Conservation (phyloP, 2,329 filamentous ascomycete species). For the Neoarthrinium moseri region DNA sequence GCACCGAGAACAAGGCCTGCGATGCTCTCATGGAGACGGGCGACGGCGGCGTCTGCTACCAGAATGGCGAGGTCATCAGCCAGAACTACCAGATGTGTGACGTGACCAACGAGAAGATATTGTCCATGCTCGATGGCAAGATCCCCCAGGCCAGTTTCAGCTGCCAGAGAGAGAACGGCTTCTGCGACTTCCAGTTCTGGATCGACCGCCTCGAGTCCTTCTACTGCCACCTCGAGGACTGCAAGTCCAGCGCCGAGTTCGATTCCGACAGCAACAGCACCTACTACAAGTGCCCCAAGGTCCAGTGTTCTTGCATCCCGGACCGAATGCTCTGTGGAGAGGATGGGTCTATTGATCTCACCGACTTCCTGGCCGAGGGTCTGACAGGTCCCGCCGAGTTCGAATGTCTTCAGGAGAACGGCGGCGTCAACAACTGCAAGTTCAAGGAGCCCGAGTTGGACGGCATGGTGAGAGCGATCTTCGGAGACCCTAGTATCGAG, state of each 20-base stretch:
- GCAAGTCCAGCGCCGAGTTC: constrained; percentile 69
- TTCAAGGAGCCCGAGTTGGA: constrained; percentile 95
- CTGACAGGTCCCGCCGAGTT: constrained; percentile 90
- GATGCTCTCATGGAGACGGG: constrained; percentile 82
- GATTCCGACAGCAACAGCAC: constrained; percentile 75
- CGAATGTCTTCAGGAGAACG: constrained; percentile 66
- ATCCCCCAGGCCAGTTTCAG: constrained; percentile 94
- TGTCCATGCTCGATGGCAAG: constrained; percentile 78
- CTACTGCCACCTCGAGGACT: constrained; percentile 86
- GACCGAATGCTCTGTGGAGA: constrained; percentile 94
- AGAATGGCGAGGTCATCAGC: constrained; percentile 84
- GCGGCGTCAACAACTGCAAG: constrained; percentile 64
- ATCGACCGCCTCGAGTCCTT: constrained; percentile 93
- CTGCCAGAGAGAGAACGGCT: constrained; percentile 70
- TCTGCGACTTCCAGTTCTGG: constrained; percentile 99
- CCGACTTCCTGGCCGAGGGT: constrained; percentile 77
- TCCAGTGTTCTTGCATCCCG: constrained; percentile 84
- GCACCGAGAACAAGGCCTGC: constrained; percentile 78
- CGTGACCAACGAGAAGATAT: constrained; percentile 93
- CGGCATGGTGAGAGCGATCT: constrained; percentile 80
- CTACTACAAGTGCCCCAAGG: constrained; percentile 78
- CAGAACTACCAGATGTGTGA: constrained; percentile 98
- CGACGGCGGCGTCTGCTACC: constrained; percentile 86
- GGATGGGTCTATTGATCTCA: constrained; percentile 85
- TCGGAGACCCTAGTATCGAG: constrained; percentile 87